These are phyloP conservation scores for Phytomonas francai DNA, from an alignment of 208 protist genomes.

Conservation along the genomic window DNA sequence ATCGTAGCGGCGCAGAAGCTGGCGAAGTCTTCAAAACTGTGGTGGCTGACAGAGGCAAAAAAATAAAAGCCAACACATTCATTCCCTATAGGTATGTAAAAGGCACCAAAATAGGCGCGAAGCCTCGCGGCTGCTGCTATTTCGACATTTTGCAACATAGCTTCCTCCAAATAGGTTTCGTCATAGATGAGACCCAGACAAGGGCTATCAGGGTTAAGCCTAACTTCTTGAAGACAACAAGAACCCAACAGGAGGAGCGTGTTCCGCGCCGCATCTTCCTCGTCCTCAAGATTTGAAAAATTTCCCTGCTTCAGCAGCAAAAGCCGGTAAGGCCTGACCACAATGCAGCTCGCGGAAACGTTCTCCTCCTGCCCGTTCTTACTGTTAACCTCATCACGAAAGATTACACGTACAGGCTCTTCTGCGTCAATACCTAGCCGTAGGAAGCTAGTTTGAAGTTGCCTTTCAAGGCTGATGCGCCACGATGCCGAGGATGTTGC, in stretches of 20 bases:
- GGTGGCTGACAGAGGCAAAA: conserved; percentile 47
- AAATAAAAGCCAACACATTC: conserved; percentile 69
- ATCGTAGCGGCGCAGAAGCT: conserved; percentile 59
- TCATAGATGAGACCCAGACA: neutral
- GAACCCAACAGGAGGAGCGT: neutral
- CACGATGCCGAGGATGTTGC: neutral
- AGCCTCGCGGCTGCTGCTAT: neutral
- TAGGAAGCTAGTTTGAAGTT: neutral
- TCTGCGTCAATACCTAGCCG: neutral
- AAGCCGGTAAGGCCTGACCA: neutral
- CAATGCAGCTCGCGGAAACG: neutral
- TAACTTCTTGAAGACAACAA: conserved; percentile 3
- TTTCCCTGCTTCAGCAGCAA: neutral
- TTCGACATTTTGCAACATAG: neutral
- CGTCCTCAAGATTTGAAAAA: neutral
- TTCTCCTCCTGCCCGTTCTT: neutral
- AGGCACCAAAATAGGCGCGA: conserved; percentile 43
- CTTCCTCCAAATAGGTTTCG: neutral
- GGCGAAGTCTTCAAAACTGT: conserved; percentile 59
- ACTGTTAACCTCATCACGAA: neutral
- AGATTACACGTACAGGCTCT: neutral
- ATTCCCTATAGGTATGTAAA: conserved; percentile 48
- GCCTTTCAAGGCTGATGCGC: neutral
- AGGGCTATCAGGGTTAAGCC: neutral
- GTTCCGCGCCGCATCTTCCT: neutral